phyloP scores from a whole-genome alignment of 2,329 filamentous ascomycete species.

The Ophiocordyceps sinensis region DNA sequence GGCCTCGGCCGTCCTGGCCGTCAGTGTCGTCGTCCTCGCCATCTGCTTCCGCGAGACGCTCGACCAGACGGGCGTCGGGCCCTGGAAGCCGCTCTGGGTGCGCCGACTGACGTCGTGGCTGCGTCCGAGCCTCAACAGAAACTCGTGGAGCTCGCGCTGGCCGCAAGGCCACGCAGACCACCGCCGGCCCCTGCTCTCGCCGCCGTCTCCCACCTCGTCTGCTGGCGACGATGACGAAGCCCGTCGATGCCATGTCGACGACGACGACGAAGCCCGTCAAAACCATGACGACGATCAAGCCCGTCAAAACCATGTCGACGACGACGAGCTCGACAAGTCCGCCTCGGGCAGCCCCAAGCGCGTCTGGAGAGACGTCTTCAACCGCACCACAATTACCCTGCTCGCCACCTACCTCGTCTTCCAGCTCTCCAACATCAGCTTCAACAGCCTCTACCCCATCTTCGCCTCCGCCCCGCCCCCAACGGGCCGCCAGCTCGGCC shows the following conservation, averaged over 20 bases:
- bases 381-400: slow-evolving; percentile 67
- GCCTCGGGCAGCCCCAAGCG: slow-evolving; percentile 4
- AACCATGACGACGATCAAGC: neutral
- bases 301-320: slow-evolving; percentile 1
- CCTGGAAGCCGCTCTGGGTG: slow-evolving; percentile 19
- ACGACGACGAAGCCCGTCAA: slow-evolving; percentile 1
- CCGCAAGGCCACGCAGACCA: slow-evolving; percentile 10
- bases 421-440: slow-evolving; percentile 85
- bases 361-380: slow-evolving; percentile 47
- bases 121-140: slow-evolving; percentile 7
- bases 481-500: slow-evolving; percentile 59
- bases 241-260: slow-evolving; percentile 4
- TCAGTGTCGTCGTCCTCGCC: slow-evolving; percentile 60
- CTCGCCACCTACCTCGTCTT: slow-evolving; percentile 83
- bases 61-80: slow-evolving; percentile 13
- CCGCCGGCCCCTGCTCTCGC: slow-evolving; percentile 16
- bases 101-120: slow-evolving; percentile 15
- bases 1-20: slow-evolving; percentile 53
- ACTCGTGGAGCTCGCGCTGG: slow-evolving; percentile 25
- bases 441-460: slow-evolving; percentile 89
- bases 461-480: slow-evolving; percentile 68
- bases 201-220: slow-evolving; percentile 7
- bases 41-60: slow-evolving; percentile 75
- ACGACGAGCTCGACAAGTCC: slow-evolving; percentile 4
- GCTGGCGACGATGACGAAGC: slow-evolving; percentile 6